Base-by-base conservation (phyloP, 495 filamentous ascomycete genomes). In the Stereocaulon alpinum region DNA sequence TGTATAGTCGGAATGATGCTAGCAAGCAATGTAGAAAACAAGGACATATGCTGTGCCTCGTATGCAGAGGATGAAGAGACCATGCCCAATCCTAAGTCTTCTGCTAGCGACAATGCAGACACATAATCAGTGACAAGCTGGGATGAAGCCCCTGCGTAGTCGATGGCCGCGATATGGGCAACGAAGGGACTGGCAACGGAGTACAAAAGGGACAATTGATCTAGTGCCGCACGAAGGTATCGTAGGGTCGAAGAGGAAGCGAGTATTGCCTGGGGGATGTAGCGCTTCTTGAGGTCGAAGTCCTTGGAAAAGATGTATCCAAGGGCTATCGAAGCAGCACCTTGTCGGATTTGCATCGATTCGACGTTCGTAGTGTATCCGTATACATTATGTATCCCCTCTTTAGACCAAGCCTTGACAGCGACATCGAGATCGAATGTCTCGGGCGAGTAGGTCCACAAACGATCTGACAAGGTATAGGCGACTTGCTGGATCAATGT, bases 261-360 rank as follows among this genome's bases (percentile, higher is more conserved):
- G 56, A 97, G 73, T 59, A 98, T 82, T 3, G 87, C 83, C 77
- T 97, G 93, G 5, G 93, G 91, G 40, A 96, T 79, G 71, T 93
- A 83, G 63, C 89, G 84, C 78, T 94, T 96, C 79, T 82, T 84
- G 61, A 93, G 70, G 68, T 95, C 89, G 64, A 92, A 95, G 71
- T 98, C 93, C 68, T 87, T 87, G 40, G 90, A 95, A 76, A 97
- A 98, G 66, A 97, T 86, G 72, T 98, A 98, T 61, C 93, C 93
- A 50, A 98, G 79, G 37, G 94, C 89, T 70, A 97, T 87, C 66
- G 87, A 86, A 47, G 89, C 93, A 47, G 94, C 93, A 63, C 93
- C 93, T 56, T 87, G 80, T 45, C 94, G 80, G 49, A 88, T 93
- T 73, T 98, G 86, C 72, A 97, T 82, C 4, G 87, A 72, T 59